Percentiles rank a stretch among this genome's conserved stretches.
These are phyloP conservation scores for Sugiyamaella paludigena DNA, from an alignment of 1,139 yeast species.

Conservation along the genomic window DNA sequence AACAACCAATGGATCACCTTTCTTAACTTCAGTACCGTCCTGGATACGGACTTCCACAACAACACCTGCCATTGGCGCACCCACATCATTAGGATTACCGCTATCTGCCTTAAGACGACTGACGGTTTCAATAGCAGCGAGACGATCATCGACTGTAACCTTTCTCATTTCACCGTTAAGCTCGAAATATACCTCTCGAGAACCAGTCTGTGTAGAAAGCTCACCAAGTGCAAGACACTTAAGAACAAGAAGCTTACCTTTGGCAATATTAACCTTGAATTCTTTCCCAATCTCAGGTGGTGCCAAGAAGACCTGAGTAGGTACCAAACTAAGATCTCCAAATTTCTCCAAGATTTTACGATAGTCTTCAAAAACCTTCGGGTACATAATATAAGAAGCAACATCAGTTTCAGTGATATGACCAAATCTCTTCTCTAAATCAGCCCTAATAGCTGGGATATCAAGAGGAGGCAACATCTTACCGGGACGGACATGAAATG, in stretches of 20 bases:
- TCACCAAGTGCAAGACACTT: conserved; percentile 94
- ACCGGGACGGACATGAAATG: conserved; percentile 88
- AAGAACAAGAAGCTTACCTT: conserved; percentile 90
- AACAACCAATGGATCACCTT: conserved; percentile 95
- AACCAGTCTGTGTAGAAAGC: conserved; percentile 77
- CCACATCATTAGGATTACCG: conserved; percentile 85
- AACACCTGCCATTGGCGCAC: conserved; percentile 99
- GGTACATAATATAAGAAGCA: conserved; percentile 96
- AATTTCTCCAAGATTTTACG: conserved; percentile 69
- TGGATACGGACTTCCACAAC: conserved; percentile 91
- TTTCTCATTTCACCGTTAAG: conserved; percentile 98
- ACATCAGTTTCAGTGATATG: conserved; percentile 77
- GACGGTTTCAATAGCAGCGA: conserved; percentile 77
- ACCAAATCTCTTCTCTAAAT: conserved; percentile 52
- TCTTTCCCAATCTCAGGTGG: conserved; percentile 88
- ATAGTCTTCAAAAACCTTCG: conserved; percentile 90
- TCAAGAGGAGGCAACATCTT: conserved; percentile 81
- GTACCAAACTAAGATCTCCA: conserved; percentile 91
- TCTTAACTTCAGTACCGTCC: conserved; percentile 83
- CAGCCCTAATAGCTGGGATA: conserved; percentile 65
- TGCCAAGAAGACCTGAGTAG: conserved; percentile 85
- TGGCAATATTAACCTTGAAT: conserved; percentile 82
- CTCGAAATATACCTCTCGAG: conserved; percentile 95
- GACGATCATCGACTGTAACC: conserved; percentile 85
- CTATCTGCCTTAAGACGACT: conserved; percentile 89